A percentile compares a stretch with the other conserved stretches of the same genome.
Evolutionary conservation across 306 rosid genomes (phyloP).

Genomic region (Carpinus fangiana): DNA sequence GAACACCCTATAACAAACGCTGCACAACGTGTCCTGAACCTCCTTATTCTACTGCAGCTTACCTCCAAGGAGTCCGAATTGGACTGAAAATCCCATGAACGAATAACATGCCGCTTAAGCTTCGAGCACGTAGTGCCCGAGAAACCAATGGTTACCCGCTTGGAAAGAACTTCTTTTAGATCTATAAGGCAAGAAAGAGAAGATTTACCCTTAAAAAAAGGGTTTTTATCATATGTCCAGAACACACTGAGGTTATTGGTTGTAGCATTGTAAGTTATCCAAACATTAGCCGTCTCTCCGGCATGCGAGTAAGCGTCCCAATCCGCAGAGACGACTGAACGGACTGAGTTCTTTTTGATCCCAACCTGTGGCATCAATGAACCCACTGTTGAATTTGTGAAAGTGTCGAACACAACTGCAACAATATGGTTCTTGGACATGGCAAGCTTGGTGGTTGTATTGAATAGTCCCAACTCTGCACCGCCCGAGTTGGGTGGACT

Average conservation of each 20-base stretch:
- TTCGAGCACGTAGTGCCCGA: slow-evolving; percentile 29
- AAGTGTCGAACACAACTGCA: slow-evolving; percentile 35
- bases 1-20: slow-evolving; percentile 12
- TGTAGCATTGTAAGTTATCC: slow-evolving; percentile 25
- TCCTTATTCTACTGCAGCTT: not conserved
- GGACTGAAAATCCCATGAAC: slow-evolving; percentile 43
- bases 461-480: slow-evolving; percentile 18
- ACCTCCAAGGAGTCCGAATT: not conserved
- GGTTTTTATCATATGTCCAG: not conserved
- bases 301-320: slow-evolving; percentile 14
- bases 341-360: slow-evolving; percentile 1
- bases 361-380: slow-evolving; percentile 23
- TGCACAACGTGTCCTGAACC: not conserved
- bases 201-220: not conserved
- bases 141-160: slow-evolving; percentile 38
- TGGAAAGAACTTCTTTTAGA: slow-evolving; percentile 23
- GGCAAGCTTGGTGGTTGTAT: not conserved
- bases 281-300: slow-evolving; percentile 5
- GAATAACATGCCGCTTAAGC: slow-evolving; percentile 21
- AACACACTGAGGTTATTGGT: slow-evolving; percentile 29
- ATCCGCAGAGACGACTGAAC: not conserved
- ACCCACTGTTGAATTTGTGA: not conserved
- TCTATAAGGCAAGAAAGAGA: slow-evolving; percentile 12
- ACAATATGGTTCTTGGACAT: slow-evolving; percentile 17
- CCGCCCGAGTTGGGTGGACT: slow-evolving; percentile 22